Evolutionary conservation across 73 alveolate species (phyloP), one percentile per base, ranked within the genome.

Genomic region (Paramecium octaurelia): DNA sequence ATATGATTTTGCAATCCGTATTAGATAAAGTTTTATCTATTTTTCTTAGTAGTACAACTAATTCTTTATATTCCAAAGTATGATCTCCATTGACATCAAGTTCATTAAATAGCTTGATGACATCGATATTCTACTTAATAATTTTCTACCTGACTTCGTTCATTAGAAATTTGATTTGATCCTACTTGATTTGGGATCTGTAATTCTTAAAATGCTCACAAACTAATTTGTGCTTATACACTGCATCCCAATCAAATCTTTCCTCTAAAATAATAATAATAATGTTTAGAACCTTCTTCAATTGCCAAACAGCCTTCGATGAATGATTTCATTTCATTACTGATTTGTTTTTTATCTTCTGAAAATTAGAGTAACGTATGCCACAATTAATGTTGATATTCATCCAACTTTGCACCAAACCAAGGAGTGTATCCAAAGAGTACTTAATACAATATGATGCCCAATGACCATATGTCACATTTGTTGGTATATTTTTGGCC

Each of bases 101-200:
- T 60, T 71, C 75, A 35, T 69, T 89, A 83, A 89, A 89, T 16
- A 89, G 48, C 14, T 89, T 58, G 24, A 70, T 43, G 11, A 89
- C 48, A 89, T 89, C 94, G 21, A 89, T 89, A 44, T 83, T 77
- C 35, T 70, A 59, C 48, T 89, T 89, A 73, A 70, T 70, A 34
- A 89, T 89, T 18, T 89, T 89, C 46, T 89, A 71, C 35, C 94
- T 68, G 57, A 89, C 71, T 35, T 89, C 94, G 76, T 89, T 89
- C 77, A 89, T 71, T 70, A 89, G 18, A 83, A 44, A 89, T 64
- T 89, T 89, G 5, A 83, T 83, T 48, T 70, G 20, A 68, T 89
- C 83, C 20, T 71, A 40, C 64, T 50, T 89, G 27, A 70, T 70
- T 31, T 89, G n/a, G 10, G 70, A 69, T 89, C 54, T 38, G 44